Percentiles rank a stretch among this genome's conserved stretches.
Conservation (phyloP, 108 stramenopile species). For the Cylindrotheca closterium region DNA sequence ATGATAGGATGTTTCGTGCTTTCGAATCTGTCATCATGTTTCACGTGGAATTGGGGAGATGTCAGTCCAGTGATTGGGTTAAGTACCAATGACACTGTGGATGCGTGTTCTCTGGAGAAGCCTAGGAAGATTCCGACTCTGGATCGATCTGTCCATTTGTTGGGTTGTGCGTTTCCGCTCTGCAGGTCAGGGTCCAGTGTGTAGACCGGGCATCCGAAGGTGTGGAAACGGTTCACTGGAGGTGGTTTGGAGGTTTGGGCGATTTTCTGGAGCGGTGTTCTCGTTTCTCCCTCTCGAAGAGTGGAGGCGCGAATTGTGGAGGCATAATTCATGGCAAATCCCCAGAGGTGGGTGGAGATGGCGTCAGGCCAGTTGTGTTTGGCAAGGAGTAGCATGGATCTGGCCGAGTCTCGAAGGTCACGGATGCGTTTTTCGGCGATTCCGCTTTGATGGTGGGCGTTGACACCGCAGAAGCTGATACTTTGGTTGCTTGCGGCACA, state of each 20-base stretch:
- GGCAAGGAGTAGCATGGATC: slow-evolving; percentile 34
- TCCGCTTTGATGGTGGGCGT: slow-evolving; percentile 53
- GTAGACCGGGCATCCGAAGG: slow-evolving; percentile 27
- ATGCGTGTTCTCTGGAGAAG: slow-evolving; percentile 23
- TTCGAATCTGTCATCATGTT: slow-evolving; percentile 28
- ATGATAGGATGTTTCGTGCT: slow-evolving; percentile 7
- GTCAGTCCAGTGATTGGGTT: slow-evolving; percentile 28
- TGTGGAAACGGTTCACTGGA: slow-evolving; percentile 2
- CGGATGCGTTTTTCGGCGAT: slow-evolving; percentile 38
- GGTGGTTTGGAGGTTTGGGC: neutral
- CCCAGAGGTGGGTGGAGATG: slow-evolving; percentile 37
- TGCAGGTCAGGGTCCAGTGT: slow-evolving; percentile 3
- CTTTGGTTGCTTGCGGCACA: slow-evolving; percentile 6
- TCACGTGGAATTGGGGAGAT: slow-evolving; percentile 35
- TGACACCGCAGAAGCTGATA: slow-evolving; percentile 34
- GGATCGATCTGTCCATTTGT: slow-evolving; percentile 30
- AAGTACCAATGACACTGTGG: slow-evolving; percentile 30
- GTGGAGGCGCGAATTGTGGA: slow-evolving; percentile 14
- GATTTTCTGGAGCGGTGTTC: slow-evolving; percentile 8
- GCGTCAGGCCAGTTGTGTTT: slow-evolving; percentile 25
- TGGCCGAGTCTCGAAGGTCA: slow-evolving; percentile 30
- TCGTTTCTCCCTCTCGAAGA: neutral
- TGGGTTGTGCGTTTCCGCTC: neutral
- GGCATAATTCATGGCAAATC: slow-evolving; percentile 21
- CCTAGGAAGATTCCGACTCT: slow-evolving; percentile 39